Evolutionary conservation across 768 basidiomycete species (phyloP), one percentile per base, ranked within the genome.

Genomic region (Psilocybe cyanescens): DNA sequence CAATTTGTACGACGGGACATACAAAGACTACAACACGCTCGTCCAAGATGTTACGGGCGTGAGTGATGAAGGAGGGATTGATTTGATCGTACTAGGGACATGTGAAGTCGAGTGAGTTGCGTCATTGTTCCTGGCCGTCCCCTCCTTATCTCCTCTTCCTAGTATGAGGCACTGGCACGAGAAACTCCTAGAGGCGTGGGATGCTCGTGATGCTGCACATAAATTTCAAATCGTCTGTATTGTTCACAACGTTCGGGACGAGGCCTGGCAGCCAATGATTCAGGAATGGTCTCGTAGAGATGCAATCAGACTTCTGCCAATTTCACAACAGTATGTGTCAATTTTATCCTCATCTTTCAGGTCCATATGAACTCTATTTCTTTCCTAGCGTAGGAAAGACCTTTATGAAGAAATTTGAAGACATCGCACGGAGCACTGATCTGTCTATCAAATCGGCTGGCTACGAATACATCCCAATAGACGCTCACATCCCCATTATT

Each of bases 201-300:
- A 60, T 54, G 52, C 59, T 6, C 41, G 59, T 4, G 59, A 60
- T 17, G 17, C 28, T 3, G 51, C 29, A 11, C 59, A 60, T 17
- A 60, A 60, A 28, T 60, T 60, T 52, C 51, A 60, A 30, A 17
- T 60, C 45, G 52, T 60, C 17, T 54, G 59, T 29, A 55, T 60
- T 28, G 59, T 60, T 6, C 59, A 60, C 28, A 37, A 60, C n/a
- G 52, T 44, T 9, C 44, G 29, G 8, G 59, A 60, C 59, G 19
- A 11, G 17, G 11, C 11, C 3, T 60, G 59, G 59, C 59, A 60
- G 28, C 8, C 17, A 5, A 33, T 8, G 9, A 60, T 60, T 35
- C 59, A 52, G 9, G 59, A 60, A n/a, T 60, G 53, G 59, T 54
- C 59, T 11, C 59, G 59, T 3, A 28, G 59, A 41, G 45, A 55